Evolutionary conservation across 495 filamentous ascomycete species (phyloP), one percentile per base, ranked within the genome.

Genomic region (Hapsidospora chrysogenum): DNA sequence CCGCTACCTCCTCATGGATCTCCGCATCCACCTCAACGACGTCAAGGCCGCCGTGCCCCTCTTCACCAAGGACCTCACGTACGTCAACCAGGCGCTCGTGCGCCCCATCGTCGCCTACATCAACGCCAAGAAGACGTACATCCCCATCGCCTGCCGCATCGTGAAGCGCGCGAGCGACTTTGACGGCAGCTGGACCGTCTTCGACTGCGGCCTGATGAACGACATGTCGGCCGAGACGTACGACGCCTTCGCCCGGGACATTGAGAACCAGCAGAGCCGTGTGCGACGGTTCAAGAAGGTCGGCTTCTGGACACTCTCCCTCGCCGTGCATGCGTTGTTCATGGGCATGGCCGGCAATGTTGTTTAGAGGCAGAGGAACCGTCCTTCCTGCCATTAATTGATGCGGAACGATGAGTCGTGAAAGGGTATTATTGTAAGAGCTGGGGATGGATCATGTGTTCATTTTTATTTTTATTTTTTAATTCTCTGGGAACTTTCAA

Each of bases 101-200:
- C 73, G 89, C 17, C 89, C 89, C 11, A 97, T 97, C 37, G 89
- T 97, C n/a, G 92, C 89, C 1, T 97, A 95, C 49, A 95, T 97
- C 57, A 97, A 97, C 54, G 82, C 82, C 20, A 74, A 79, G 50
- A 76, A 74, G 46, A 86, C 85, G 0, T 95, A 92, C 50, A 96
- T 97, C 31, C 92, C 89, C 8, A 77, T 97, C 48, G 80, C 78
- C 39, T 96, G 89, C 58, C 80, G 87, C 35, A 80, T 97, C 36
- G 80, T 93, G 41, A 97, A 97, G 58, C 71, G 69, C 2, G 66
- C 70, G 8, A 63, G 67, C 36, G 89, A 97, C 53, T 97, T 96
- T 46, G 85, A 97, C 52, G 89, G 89, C 13, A 80, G 78, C 42
- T 97, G 89, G 89, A 92, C 83, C 11, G 73, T 92, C 30, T 95